Percentiles rank a stretch among this genome's conserved stretches.
These are phyloP conservation scores for Brasenia schreberi DNA, from an alignment of 164 flowering plant genomes.

Conservation along the genomic window DNA sequence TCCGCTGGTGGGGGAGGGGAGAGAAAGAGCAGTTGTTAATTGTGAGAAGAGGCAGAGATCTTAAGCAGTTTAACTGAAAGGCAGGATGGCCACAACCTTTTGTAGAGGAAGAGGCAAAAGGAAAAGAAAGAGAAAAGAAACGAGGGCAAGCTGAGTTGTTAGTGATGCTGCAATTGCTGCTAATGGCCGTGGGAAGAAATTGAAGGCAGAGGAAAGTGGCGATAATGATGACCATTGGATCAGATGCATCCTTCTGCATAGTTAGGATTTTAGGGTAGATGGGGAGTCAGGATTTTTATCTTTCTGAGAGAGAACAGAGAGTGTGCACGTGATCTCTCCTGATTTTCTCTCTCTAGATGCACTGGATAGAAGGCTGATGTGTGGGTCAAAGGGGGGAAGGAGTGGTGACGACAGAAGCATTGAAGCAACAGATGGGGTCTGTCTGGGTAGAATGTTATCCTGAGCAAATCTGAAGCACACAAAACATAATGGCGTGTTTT, in stretches of 20 bases:
- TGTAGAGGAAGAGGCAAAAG: constrained; percentile 32
- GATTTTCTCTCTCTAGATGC: too few relatives aligned
- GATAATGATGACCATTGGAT: background rate
- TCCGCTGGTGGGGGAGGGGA: constrained; percentile 24
- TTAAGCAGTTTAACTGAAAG: constrained; percentile 47
- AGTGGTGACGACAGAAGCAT: too few relatives aligned
- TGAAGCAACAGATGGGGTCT: too few relatives aligned
- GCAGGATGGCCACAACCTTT: constrained; percentile 69
- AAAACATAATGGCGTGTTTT: too few relatives aligned
- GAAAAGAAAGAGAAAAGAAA: background rate
- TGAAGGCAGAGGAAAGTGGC: background rate
- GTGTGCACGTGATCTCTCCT: background rate
- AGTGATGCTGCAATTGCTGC: background rate
- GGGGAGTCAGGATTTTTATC: background rate
- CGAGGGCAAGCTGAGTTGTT: background rate
- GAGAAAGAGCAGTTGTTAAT: constrained; percentile 44
- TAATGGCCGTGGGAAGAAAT: background rate
- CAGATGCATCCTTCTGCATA: background rate
- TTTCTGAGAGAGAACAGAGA: background rate
- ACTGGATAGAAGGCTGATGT: too few relatives aligned
- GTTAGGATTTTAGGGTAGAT: background rate
- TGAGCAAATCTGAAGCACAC: too few relatives aligned
- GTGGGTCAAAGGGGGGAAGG: too few relatives aligned
- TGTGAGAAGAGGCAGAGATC: constrained; percentile 34
- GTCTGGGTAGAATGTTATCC: too few relatives aligned